Evolutionary conservation across 2,329 filamentous ascomycete genomes (phyloP).

Genomic region (Orbilia brochopaga): DNA sequence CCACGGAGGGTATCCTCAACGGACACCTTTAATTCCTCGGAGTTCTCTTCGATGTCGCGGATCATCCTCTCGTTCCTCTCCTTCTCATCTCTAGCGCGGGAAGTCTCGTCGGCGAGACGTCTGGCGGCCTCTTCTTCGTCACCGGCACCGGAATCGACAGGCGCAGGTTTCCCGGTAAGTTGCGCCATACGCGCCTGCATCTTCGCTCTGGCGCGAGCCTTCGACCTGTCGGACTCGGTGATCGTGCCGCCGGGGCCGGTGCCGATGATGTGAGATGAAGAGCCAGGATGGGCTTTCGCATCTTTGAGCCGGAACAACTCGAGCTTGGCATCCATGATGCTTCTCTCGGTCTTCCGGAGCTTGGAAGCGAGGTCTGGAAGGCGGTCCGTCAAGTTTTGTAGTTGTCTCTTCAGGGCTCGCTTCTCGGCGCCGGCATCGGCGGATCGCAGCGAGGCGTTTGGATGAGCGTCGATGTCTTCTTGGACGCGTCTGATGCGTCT

Average conservation of each 20-base stretch:
- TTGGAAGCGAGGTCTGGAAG: slow-evolving; percentile 90
- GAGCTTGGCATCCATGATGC: slow-evolving; percentile 86
- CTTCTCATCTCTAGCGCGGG: slow-evolving; percentile 79
- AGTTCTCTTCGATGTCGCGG: slow-evolving; percentile 92
- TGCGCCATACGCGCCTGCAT: slow-evolving; percentile 98
- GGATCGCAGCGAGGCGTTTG: slow-evolving; percentile 72
- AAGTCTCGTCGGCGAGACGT: slow-evolving; percentile 85
- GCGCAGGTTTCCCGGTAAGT: slow-evolving; percentile 79
- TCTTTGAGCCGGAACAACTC: slow-evolving; percentile 94
- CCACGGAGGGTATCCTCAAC: slow-evolving; percentile 87
- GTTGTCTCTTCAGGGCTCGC: slow-evolving; percentile 81
- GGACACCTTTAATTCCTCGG: slow-evolving; percentile 81
- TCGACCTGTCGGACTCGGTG: slow-evolving; percentile 91
- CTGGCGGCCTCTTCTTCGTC: slow-evolving; percentile 74
- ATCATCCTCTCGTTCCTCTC: slow-evolving; percentile 98
- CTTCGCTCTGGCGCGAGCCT: slow-evolving; percentile 93
- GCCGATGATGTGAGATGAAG: slow-evolving; percentile 80
- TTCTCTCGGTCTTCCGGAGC: slow-evolving; percentile 86
- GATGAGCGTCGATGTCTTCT: slow-evolving; percentile 91
- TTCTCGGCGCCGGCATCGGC: slow-evolving; percentile 87
- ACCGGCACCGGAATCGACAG: slow-evolving; percentile 62
- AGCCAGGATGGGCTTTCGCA: slow-evolving; percentile 85
- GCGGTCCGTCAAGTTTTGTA: slow-evolving; percentile 86
- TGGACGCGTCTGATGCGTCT: slow-evolving; percentile 88
- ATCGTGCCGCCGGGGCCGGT: slow-evolving; percentile 89